Percentiles rank a stretch among this genome's conserved stretches.
Evolutionary conservation across 176 grass and related monocot genomes (phyloP).

Genomic region (Aegilops tauschii): DNA sequence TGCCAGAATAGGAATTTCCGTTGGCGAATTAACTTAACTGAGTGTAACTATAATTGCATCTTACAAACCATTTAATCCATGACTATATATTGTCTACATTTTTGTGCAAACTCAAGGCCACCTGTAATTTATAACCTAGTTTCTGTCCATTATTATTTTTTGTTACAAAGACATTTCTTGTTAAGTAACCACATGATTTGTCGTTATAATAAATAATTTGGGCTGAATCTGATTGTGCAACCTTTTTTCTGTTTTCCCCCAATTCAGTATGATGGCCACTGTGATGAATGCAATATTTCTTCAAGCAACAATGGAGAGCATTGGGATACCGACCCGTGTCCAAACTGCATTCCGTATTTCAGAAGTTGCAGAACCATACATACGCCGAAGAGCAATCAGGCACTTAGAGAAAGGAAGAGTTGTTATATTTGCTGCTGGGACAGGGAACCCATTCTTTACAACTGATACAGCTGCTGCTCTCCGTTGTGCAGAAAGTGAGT

Average conservation of each 20-base stretch:
- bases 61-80: background rate
- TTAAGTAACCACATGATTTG: background rate
- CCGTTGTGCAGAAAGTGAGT: constrained; percentile 97
- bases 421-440: constrained; percentile 98
- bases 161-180: background rate
- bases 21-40: background rate
- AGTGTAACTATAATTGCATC: background rate
- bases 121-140: background rate
- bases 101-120: background rate
- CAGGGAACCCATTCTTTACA: constrained; percentile 98
- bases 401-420: constrained; percentile 99
- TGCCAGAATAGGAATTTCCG: background rate
- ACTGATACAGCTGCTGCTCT: constrained; percentile 98
- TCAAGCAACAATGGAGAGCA: constrained; percentile 99
- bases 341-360: constrained; percentile 99
- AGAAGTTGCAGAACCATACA: constrained; percentile 98
- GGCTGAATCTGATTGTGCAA: background rate
- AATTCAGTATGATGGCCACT: constrained; percentile 89
- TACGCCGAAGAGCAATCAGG: constrained; percentile 81
- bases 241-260: background rate
- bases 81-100: background rate
- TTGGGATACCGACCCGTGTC: constrained; percentile 92
- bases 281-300: constrained; percentile 99
- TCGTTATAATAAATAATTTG: background rate
- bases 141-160: background rate